phyloP scores from a whole-genome alignment of 352 stramenopile species.

The Globisporangium nunn region DNA sequence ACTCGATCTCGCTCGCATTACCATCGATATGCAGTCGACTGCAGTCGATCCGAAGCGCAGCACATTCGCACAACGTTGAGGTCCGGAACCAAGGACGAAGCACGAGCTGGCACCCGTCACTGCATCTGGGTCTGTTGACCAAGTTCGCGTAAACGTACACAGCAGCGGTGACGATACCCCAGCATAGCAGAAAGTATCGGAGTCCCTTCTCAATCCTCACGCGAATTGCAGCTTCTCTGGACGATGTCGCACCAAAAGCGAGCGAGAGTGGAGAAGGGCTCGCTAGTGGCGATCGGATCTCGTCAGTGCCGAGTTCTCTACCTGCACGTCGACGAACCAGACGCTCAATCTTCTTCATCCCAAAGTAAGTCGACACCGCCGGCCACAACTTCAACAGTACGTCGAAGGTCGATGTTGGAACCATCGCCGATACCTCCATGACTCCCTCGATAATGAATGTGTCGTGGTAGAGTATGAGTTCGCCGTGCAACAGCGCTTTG shows the following conservation, averaged over 20 bases:
- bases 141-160: constrained; percentile 3
- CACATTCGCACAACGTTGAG: constrained; percentile 7
- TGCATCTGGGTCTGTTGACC: not conserved
- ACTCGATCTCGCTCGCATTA: not conserved
- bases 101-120: not conserved
- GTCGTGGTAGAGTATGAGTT: constrained; percentile 14
- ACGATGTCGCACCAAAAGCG: not conserved
- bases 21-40: constrained; percentile 9
- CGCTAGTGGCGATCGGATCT: not conserved
- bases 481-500: constrained; percentile 3
- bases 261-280: not conserved
- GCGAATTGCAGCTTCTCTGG: not conserved
- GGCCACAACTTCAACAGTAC: constrained; percentile 16
- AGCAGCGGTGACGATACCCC: not conserved
- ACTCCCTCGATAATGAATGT: constrained; percentile 16
- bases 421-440: constrained; percentile 15
- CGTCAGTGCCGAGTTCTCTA: not conserved
- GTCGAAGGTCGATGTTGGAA: constrained; percentile 11
- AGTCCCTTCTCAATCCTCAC: not conserved
- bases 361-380: constrained; percentile 12
- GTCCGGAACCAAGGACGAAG: constrained; percentile 10
- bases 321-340: constrained; percentile 1
- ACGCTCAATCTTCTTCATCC: constrained; percentile 11
- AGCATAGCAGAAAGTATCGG: constrained; percentile 2
- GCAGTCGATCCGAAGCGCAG: constrained; percentile 15